Conservation (phyloP, 805 yeast genomes). For the Candida xyloterini region DNA sequence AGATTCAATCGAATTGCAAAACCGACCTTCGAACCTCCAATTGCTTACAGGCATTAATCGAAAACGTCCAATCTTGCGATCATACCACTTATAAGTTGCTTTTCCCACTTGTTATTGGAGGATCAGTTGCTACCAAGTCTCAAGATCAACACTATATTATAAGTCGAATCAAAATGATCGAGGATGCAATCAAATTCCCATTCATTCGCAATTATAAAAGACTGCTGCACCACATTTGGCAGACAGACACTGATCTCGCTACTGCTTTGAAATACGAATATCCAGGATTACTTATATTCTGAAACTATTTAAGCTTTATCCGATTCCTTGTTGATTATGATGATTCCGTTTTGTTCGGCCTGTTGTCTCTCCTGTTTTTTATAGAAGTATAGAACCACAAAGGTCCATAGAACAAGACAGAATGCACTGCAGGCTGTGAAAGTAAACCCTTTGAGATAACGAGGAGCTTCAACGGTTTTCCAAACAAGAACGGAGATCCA, state of each 20-base stretch:
- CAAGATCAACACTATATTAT: conserved; percentile 2
- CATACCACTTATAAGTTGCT: not conserved
- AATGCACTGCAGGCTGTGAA: conserved; percentile 16
- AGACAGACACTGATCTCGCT: not conserved
- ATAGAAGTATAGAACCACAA: conserved; percentile 15
- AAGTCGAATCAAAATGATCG: not conserved
- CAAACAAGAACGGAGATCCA: conserved; percentile 43
- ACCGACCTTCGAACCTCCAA: not conserved
- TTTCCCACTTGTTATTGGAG: conserved; percentile 5
- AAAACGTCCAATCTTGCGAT: not conserved
- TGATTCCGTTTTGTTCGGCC: conserved; percentile 7
- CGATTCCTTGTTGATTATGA: conserved; percentile 1
- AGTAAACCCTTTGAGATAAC: conserved; percentile 34
- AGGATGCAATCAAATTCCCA: conserved; percentile 1
- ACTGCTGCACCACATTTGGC: conserved; percentile 2
- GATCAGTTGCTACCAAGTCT: not conserved
- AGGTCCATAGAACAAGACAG: conserved; percentile 14
- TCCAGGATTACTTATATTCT: conserved; percentile 6
- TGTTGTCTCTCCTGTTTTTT: conserved; percentile 11
- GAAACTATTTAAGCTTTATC: not conserved
- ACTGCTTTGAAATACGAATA: conserved; percentile 1
- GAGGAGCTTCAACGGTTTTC: conserved; percentile 40
- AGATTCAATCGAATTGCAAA: not conserved
- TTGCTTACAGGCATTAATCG: conserved; percentile 1
- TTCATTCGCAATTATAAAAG: conserved; percentile 1